These are phyloP conservation scores for Lotmaria passim DNA, from an alignment of 208 protist species.

Conservation along the genomic window DNA sequence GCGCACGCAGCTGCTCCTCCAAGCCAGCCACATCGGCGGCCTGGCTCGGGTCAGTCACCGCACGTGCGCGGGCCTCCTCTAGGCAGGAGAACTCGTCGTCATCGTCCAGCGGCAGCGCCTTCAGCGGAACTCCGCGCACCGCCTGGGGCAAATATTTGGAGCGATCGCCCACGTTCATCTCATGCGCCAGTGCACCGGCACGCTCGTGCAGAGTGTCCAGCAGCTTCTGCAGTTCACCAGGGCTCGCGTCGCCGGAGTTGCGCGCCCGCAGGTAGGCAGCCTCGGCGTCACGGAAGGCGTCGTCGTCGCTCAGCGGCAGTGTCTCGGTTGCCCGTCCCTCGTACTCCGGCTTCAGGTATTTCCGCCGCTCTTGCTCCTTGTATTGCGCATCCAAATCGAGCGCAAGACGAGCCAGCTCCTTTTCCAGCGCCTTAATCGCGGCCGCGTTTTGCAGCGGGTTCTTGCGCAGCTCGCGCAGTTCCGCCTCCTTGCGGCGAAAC, in stretches of 20 bases:
- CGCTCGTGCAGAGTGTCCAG: constrained; percentile 42
- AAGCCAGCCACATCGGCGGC: constrained; percentile 28
- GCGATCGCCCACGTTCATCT: constrained; percentile 52
- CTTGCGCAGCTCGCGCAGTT: constrained; percentile 36
- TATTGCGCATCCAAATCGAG: constrained; percentile 16
- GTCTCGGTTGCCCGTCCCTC: constrained; percentile 31
- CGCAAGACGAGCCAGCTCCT: constrained; percentile 31
- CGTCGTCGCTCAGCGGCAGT: constrained; percentile 38
- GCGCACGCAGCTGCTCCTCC: constrained; percentile 49
- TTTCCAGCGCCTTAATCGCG: constrained; percentile 45
- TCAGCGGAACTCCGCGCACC: constrained; percentile 54
- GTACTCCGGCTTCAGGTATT: constrained; percentile 37
- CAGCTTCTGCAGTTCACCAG: constrained; percentile 30
- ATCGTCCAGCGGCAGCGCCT: constrained; percentile 50
- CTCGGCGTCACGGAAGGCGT: constrained; percentile 38
- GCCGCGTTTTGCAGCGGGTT: constrained; percentile 40
- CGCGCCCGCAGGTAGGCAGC: constrained; percentile 27
- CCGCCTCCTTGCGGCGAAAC: constrained; percentile 41
- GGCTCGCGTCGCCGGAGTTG: constrained; percentile 27
- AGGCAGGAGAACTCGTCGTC: constrained; percentile 51
- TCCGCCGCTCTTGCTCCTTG: constrained; percentile 28
- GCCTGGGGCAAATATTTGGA: constrained; percentile 39
- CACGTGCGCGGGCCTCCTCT: constrained; percentile 46
- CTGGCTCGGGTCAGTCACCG: constrained; percentile 33
- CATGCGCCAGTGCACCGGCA: constrained; percentile 48